These are phyloP conservation scores for Stephania japonica DNA, from an alignment of 164 flowering plant genomes.

Conservation along the genomic window DNA sequence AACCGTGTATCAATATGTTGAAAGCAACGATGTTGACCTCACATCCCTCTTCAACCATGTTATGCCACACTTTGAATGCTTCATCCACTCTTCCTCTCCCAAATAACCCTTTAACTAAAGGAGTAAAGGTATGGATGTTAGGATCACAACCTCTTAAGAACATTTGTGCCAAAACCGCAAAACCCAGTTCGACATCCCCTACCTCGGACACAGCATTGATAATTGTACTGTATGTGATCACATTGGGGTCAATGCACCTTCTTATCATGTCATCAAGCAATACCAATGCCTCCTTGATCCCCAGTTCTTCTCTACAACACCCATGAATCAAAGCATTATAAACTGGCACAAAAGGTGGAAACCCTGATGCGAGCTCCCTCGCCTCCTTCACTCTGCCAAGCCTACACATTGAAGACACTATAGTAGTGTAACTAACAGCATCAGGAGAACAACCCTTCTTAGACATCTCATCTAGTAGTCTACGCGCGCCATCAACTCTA, in stretches of 20 bases:
- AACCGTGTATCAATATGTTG: conserved; percentile 56
- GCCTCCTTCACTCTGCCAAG: conserved; percentile 62
- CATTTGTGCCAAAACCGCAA: conserved; percentile 58
- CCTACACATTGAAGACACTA: conserved; percentile 63
- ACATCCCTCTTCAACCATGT: conserved; percentile 41
- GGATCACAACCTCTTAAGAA: conserved; percentile 55
- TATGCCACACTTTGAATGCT: conserved; percentile 48
- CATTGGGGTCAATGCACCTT: conserved; percentile 53
- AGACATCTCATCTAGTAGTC: conserved; percentile 71
- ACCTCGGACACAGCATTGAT: conserved; percentile 43
- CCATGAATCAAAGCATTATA: conserved; percentile 73
- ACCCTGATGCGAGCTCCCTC: conserved; percentile 38
- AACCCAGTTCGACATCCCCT: conserved; percentile 39
- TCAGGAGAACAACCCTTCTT: conserved; percentile 66
- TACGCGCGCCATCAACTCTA: conserved; percentile 55
- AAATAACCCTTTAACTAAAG: conserved; percentile 59
- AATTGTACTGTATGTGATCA: conserved; percentile 58
- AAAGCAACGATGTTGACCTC: conserved; percentile 52
- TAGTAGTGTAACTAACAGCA: conserved; percentile 67
- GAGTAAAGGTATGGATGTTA: conserved; percentile 51
- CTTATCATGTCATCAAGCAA: conserved; percentile 52
- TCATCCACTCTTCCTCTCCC: conserved; percentile 32
- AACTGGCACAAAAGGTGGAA: conserved; percentile 47
- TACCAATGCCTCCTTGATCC: conserved; percentile 39
- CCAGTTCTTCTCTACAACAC: conserved; percentile 37